Evolutionary conservation across 2,329 filamentous ascomycete genomes (phyloP), one percentile per base, ranked within the genome.

Genomic region (Diaporthe destruens): DNA sequence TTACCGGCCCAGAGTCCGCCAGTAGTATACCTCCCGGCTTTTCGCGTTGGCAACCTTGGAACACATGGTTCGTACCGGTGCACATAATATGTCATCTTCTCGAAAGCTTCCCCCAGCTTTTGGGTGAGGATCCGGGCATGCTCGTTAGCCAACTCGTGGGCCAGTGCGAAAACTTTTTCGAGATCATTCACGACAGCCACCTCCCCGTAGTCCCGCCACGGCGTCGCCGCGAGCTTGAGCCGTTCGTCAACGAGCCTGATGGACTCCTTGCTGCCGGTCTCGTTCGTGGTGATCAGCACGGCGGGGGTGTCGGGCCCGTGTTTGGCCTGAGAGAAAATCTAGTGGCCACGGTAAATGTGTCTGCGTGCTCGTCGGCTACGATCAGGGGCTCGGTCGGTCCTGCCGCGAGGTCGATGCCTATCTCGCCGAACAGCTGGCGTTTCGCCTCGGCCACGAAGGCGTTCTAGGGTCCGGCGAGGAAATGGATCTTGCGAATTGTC

Each of bases 1-100:
- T 88, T 88, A n/a, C 87, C 86, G 2, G 88, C 86, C 86, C 86
- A 88, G 4, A 88, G 80, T 1, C 87, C 87, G 2, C 86, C 86
- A 0, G 86, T 88, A 75, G n/a, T n/a, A n/a, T 86, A 88, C 2
- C 84, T 78, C 0, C 84, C 83, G 0, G 85, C 86, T 25, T 82
- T 82, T 2, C 82, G 80, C 0, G 87, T 88, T 0, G 87, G 86
- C 0, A 89, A 80, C 2, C n/a, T n/a, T n/a, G n/a, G n/a, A n/a
- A n/a, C n/a, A 88, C 86, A 75, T 88, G 87, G 76, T 88, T 88
- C 2, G 87, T 88, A 1, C 86, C 87, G 72, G 88, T 88, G 47
- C 84, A 85, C 87, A 63, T 87, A 88, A 66, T 87, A 83, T 1
- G 74, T 81, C 86, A 88, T 88, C 76, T 86, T 87, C 4, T 81